These are phyloP conservation scores for Nemania abortiva DNA, from an alignment of 2,329 filamentous ascomycete genomes.

Conservation along the genomic window DNA sequence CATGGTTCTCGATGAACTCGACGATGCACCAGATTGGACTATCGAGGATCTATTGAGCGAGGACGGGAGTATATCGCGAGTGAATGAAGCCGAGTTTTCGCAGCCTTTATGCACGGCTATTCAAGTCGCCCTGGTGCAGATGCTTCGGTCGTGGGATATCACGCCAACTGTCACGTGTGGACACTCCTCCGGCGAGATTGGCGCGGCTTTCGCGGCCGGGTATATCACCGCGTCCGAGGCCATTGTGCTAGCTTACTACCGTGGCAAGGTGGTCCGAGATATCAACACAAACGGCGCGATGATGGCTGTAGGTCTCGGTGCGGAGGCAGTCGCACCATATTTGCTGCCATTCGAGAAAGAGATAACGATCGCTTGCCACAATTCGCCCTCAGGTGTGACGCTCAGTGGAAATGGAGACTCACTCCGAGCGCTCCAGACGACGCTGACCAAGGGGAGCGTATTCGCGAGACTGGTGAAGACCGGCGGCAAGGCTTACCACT, in stretches of 20 bases:
- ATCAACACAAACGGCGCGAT: slow-evolving; percentile 37
- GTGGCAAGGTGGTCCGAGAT: slow-evolving; percentile 18
- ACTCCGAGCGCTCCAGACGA: slow-evolving; percentile 27
- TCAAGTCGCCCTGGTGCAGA: slow-evolving; percentile 41
- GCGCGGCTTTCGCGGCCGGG: slow-evolving; percentile 57
- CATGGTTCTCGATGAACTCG: background rate
- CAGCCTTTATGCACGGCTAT: slow-evolving; percentile 44
- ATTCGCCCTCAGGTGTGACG: slow-evolving; percentile 48
- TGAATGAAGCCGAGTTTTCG: slow-evolving; percentile 25
- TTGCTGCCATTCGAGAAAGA: background rate
- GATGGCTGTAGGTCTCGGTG: slow-evolving; percentile 37
- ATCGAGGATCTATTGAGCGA: slow-evolving; percentile 30
- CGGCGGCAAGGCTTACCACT: slow-evolving; percentile 48
- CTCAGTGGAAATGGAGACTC: slow-evolving; percentile 45
- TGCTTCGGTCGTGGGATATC: slow-evolving; percentile 37
- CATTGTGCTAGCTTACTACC: slow-evolving; percentile 40
- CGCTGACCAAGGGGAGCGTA: slow-evolving; percentile 28
- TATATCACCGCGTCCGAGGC: slow-evolving; percentile 34
- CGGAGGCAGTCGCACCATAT: background rate
- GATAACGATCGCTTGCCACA: slow-evolving; percentile 37
- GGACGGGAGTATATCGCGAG: background rate
- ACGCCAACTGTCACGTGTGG: slow-evolving; percentile 31
- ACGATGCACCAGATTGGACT: slow-evolving; percentile 23
- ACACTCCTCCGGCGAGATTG: slow-evolving; percentile 55
- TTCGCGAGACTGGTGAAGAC: slow-evolving; percentile 45